These are phyloP conservation scores for Penicillium oxalicum DNA, from an alignment of 2,329 filamentous ascomycete species.

Conservation along the genomic window DNA sequence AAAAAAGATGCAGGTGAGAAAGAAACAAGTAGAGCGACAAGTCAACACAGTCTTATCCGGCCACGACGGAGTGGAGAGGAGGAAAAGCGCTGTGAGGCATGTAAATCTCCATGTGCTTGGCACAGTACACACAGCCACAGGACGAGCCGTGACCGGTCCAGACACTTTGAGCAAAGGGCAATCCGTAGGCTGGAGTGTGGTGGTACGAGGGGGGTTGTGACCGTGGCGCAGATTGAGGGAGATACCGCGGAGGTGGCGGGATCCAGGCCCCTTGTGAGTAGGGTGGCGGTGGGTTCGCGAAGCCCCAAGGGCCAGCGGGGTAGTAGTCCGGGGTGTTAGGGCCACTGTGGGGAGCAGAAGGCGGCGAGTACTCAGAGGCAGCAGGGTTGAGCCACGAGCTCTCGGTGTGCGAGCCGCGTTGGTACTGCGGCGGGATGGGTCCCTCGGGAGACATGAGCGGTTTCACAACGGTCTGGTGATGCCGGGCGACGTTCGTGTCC, in stretches of 20 bases:
- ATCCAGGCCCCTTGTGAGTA: constrained; percentile 37
- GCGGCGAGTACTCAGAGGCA: constrained; percentile 47
- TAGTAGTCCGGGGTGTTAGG: constrained; percentile 46
- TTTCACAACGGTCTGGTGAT: constrained; percentile 44
- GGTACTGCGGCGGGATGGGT: constrained; percentile 47
- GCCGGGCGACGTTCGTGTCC: constrained; percentile 57
- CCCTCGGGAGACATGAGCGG: constrained; percentile 44
- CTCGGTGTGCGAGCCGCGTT: constrained; percentile 43
- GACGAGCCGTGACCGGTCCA: constrained; percentile 45
- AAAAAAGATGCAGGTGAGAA: constrained; percentile 8
- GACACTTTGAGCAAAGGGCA: constrained; percentile 42
- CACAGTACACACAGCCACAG: constrained; percentile 45
- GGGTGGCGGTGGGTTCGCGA: constrained; percentile 37
- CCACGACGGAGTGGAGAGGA: constrained; percentile 42
- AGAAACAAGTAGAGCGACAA: not conserved
- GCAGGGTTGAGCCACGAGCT: constrained; percentile 47
- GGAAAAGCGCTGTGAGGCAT: constrained; percentile 41
- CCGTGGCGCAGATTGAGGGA: constrained; percentile 33
- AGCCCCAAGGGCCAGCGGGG: constrained; percentile 39
- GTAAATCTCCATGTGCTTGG: constrained; percentile 47
- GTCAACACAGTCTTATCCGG: constrained; percentile 25
- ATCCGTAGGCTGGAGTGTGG: constrained; percentile 44
- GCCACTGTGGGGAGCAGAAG: constrained; percentile 45
- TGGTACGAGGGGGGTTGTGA: constrained; percentile 44
- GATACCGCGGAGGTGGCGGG: constrained; percentile 31